Percentiles rank a stretch among this genome's conserved stretches.
phyloP scores from a whole-genome alignment of 805 yeast genomes.

The Pichia paraexigua region DNA sequence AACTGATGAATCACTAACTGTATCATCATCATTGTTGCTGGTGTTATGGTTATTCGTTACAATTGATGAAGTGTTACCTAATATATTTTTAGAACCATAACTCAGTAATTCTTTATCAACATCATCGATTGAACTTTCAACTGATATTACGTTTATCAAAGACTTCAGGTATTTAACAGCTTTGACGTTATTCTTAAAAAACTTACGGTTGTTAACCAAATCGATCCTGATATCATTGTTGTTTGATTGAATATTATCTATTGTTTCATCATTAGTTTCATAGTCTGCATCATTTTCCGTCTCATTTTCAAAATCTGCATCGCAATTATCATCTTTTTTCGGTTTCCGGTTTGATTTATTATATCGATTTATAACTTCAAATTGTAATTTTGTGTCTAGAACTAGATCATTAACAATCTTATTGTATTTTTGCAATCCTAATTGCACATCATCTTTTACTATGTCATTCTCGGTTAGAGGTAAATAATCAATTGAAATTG shows the following conservation, averaged over 20 bases:
- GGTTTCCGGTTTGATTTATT: not conserved
- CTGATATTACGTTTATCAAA: slow-evolving; percentile 19
- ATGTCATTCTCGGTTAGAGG: not conserved
- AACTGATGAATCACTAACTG: not conserved
- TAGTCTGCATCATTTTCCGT: not conserved
- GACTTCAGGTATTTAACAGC: slow-evolving; percentile 21
- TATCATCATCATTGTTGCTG: not conserved
- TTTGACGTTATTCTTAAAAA: slow-evolving; percentile 9
- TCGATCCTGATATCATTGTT: not conserved
- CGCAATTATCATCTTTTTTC: not conserved
- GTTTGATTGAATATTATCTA: not conserved
- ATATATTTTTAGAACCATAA: slow-evolving; percentile 12
- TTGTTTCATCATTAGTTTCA: not conserved
- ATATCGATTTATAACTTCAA: not conserved
- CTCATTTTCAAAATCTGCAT: not conserved
- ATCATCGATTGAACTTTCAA: slow-evolving; percentile 19
- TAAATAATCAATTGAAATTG: slow-evolving; percentile 9
- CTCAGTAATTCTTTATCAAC: slow-evolving; percentile 13
- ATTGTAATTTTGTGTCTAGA: not conserved
- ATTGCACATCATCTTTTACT: not conserved
- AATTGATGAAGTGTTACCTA: not conserved
- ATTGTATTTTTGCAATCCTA: not conserved
- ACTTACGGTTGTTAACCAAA: not conserved
- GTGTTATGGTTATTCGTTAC: too few species aligned
- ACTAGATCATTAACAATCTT: not conserved